Evolutionary conservation across 2,329 filamentous ascomycete species (phyloP).

Genomic region (Setomelanomma holmii): DNA sequence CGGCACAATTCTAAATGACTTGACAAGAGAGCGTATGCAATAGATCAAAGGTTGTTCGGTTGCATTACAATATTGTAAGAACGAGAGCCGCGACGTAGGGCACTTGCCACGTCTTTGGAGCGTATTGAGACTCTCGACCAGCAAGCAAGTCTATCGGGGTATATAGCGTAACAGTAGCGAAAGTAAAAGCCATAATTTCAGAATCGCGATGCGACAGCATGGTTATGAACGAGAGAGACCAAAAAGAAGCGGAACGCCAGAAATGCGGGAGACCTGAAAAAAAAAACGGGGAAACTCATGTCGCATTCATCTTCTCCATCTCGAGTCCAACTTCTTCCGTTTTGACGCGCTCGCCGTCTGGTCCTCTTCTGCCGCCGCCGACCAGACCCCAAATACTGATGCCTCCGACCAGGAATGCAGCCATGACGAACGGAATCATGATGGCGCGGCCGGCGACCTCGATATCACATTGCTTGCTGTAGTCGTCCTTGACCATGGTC

Average conservation of each 20-base stretch:
- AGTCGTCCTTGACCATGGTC: constrained; percentile 35
- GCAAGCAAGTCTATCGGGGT: constrained; percentile 12
- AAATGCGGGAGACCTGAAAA: background rate
- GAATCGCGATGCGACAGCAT: too few relatives aligned
- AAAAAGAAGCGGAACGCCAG: background rate
- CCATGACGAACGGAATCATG: constrained; percentile 39
- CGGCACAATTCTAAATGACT: too few relatives aligned
- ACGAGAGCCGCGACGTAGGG: constrained; percentile 6
- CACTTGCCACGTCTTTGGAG: constrained; percentile 13
- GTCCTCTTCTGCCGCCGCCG: constrained; percentile 23
- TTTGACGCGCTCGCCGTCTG: constrained; percentile 31
- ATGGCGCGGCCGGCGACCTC: constrained; percentile 38
- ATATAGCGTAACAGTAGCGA: background rate
- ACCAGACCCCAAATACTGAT: constrained; percentile 33
- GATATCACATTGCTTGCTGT: constrained; percentile 34
- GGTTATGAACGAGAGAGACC: too few relatives aligned
- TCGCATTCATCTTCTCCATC: constrained; percentile 36
- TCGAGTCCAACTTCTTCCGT: constrained; percentile 39
- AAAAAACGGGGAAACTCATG: background rate
- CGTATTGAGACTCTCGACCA: constrained; percentile 7
- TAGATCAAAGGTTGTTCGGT: too few relatives aligned
- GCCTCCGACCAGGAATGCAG: constrained; percentile 25
- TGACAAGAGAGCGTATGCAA: too few relatives aligned
- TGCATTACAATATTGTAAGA: too few relatives aligned
- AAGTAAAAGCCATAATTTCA: background rate